Evolutionary conservation across 371 early-diverging fungal genomes (phyloP).

Genomic region (Blakeslea trispora): DNA sequence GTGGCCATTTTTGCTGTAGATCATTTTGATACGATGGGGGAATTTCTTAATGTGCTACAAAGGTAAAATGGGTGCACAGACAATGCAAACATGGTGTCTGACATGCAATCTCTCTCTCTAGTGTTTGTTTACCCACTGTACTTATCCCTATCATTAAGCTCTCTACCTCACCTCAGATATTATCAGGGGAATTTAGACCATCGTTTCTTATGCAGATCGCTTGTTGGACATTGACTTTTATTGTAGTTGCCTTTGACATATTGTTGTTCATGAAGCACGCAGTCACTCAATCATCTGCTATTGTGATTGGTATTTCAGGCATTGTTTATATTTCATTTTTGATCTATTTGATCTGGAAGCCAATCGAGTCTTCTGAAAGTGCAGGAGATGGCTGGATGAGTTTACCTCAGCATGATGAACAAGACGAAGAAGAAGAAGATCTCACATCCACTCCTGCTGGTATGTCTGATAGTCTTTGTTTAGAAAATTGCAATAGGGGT

Average conservation of each 20-base stretch:
- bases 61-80: slow-evolving; percentile 25
- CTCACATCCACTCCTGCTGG: background rate
- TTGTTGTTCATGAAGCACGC: slow-evolving; percentile 50
- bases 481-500: background rate
- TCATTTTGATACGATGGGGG: slow-evolving; percentile 68
- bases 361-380: slow-evolving; percentile 1
- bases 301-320: slow-evolving; percentile 16
- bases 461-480: too few relatives aligned
- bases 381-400: slow-evolving; percentile 25
- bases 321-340: slow-evolving; percentile 21
- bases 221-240: slow-evolving; percentile 34
- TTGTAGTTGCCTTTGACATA: slow-evolving; percentile 54
- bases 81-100: background rate
- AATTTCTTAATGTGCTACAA: slow-evolving; percentile 65
- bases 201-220: slow-evolving; percentile 23
- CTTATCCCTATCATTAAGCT: slow-evolving; percentile 71
- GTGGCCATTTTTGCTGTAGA: slow-evolving; percentile 65
- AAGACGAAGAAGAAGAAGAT: background rate
- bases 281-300: slow-evolving; percentile 9
- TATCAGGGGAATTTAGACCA: slow-evolving; percentile 51
- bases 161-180: slow-evolving; percentile 41
- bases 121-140: slow-evolving; percentile 72
- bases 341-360: slow-evolving; percentile 27
- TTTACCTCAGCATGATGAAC: slow-evolving; percentile 17
- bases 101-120: slow-evolving; percentile 3